Conservation (phyloP, 768 basidiomycete species). For the Lentinula detonsa region DNA sequence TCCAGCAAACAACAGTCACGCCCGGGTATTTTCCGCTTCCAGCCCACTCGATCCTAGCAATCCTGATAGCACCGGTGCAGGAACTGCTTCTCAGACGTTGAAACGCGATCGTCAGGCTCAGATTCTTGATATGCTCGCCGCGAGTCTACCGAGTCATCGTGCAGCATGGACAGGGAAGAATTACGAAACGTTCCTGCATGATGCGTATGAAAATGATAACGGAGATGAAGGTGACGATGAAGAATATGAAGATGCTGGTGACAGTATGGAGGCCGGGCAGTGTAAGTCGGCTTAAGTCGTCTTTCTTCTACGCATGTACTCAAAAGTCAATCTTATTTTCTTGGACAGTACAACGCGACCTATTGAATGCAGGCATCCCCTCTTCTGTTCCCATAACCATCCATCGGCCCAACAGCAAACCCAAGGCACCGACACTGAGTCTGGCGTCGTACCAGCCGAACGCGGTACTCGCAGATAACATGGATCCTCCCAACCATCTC, state of each 20-base stretch:
- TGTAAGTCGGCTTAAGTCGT: not conserved
- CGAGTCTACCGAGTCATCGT: conserved; percentile 45
- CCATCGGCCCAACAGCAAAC: not conserved
- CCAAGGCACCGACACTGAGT: not conserved
- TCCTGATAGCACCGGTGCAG: not conserved
- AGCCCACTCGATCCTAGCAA: not conserved
- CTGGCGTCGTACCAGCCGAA: conserved; percentile 5
- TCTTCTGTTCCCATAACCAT: conserved; percentile 1
- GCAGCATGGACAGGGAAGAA: conserved; percentile 49
- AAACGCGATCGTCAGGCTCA: conserved; percentile 22
- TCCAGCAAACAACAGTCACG: not conserved
- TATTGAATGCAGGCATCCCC: not conserved
- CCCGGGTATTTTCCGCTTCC: not conserved
- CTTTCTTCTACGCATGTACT: not conserved
- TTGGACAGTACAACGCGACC: not conserved
- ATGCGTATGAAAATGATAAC: conserved; percentile 18
- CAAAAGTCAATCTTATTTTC: not conserved
- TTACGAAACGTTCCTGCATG: conserved; percentile 37
- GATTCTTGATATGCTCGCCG: conserved; percentile 42
- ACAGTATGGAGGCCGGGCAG: not conserved
- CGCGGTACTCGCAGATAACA: not conserved
- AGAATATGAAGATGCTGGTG: conserved; percentile 14
- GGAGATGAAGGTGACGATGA: conserved; percentile 44
- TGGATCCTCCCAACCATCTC: not conserved
- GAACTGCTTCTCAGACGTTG: not conserved